A percentile compares a stretch with the other conserved stretches of the same genome.
Conservation (phyloP, 2,329 filamentous ascomycete species). For the Lachnum nothofagi region DNA sequence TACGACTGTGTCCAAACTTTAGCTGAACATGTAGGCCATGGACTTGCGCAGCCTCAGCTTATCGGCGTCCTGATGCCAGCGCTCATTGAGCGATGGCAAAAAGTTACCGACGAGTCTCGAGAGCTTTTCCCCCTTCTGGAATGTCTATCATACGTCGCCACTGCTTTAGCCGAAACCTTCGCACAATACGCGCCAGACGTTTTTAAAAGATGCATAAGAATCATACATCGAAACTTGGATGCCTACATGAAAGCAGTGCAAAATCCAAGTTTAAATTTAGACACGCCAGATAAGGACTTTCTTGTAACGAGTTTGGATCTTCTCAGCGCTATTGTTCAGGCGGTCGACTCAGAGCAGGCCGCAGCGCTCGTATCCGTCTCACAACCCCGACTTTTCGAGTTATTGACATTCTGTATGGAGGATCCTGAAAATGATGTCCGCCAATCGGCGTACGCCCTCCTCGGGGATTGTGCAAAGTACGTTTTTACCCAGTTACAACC, state of each 20-base stretch:
- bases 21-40: constrained; percentile 81
- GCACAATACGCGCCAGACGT: constrained; percentile 80
- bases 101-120: constrained; percentile 79
- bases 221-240: constrained; percentile 88
- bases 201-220: constrained; percentile 80
- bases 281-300: constrained; percentile 92
- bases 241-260: constrained; percentile 66
- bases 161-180: constrained; percentile 77
- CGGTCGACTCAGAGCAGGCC: constrained; percentile 68
- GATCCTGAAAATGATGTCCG: constrained; percentile 87
- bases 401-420: constrained; percentile 87
- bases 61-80: constrained; percentile 87
- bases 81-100: constrained; percentile 81
- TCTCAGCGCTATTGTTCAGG: constrained; percentile 87
- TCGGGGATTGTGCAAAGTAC: constrained; percentile 92
- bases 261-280: constrained; percentile 61
- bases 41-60: constrained; percentile 75
- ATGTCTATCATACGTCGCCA: constrained; percentile 89
- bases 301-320: constrained; percentile 91
- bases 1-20: constrained; percentile 98
- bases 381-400: constrained; percentile 81
- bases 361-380: constrained; percentile 70
- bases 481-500: constrained; percentile 77
- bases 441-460: constrained; percentile 89
- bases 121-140: constrained; percentile 95